phyloP scores from a whole-genome alignment of 2,329 filamentous ascomycete species.

The Ceratocystis eucalypticola region DNA sequence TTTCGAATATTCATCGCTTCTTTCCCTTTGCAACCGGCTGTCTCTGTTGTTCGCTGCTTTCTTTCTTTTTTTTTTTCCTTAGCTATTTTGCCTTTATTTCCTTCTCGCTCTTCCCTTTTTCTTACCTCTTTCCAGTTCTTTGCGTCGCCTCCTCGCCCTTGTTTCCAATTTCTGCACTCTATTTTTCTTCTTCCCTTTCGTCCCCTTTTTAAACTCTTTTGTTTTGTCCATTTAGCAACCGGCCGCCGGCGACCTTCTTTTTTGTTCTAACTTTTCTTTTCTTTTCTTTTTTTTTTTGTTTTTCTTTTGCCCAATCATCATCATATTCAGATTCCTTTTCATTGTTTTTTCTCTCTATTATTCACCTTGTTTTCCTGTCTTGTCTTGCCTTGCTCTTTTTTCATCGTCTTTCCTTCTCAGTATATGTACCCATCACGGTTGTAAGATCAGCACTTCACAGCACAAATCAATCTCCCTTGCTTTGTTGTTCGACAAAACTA shows the following conservation, averaged over 20 bases:
- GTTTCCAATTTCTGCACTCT: slow-evolving; percentile 23
- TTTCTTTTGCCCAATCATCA: not conserved
- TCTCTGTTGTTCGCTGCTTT: not conserved
- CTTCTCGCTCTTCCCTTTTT: not conserved
- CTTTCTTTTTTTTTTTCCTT: not conserved
- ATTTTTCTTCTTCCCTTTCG: slow-evolving; percentile 23
- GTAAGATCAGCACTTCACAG: slow-evolving; percentile 1
- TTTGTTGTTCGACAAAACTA: slow-evolving; percentile 3
- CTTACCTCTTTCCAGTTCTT: not conserved
- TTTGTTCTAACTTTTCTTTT: slow-evolving; percentile 5
- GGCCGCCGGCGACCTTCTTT: slow-evolving; percentile 16
- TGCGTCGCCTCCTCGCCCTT: not conserved
- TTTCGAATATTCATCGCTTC: not conserved
- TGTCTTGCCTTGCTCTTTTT: slow-evolving; percentile 1
- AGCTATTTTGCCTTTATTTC: not conserved
- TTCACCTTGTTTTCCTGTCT: slow-evolving; percentile 2
- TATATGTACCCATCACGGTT: slow-evolving; percentile 11
- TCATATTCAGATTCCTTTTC: slow-evolving; percentile 5
- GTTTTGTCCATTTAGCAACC: slow-evolving; percentile 9
- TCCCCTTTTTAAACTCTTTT: slow-evolving; percentile 8
- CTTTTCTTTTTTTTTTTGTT: slow-evolving; percentile 4
- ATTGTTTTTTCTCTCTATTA: slow-evolving; percentile 9
- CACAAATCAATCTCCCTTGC: slow-evolving; percentile 1
- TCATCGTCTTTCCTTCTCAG: slow-evolving; percentile 2
- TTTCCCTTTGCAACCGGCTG: not conserved